A percentile compares a stretch with the other conserved stretches of the same genome.
Conservation (phyloP, 2,329 filamentous ascomycete genomes). For the Blastomyces parvus region DNA sequence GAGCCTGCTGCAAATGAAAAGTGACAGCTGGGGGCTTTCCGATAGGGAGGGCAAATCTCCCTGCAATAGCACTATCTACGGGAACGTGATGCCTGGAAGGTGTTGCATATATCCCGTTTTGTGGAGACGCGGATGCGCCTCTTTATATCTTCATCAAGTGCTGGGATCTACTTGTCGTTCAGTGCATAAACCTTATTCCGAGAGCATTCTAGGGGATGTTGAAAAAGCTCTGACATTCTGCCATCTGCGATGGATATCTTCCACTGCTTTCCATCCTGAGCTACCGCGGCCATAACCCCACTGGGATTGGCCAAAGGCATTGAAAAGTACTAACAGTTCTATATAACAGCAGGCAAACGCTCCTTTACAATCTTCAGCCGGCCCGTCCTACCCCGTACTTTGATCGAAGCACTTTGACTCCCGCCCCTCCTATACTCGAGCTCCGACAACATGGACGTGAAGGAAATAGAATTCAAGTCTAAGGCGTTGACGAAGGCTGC, state of each 20-base stretch:
- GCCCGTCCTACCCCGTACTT: neutral
- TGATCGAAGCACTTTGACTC: neutral
- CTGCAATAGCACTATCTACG: neutral
- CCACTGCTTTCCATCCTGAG: neutral
- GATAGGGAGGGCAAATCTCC: neutral
- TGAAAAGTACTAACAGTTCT: neutral
- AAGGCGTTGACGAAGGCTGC: slow-evolving; percentile 74
- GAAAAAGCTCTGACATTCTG: no score
- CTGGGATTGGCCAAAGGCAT: neutral
- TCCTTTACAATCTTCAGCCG: neutral
- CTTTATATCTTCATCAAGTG: neutral
- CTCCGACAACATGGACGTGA: slow-evolving; percentile 59
- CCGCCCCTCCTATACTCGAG: neutral
- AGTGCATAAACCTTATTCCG: neutral
- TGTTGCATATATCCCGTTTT: neutral
- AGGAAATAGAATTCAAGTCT: slow-evolving; percentile 68
- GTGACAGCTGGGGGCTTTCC: no score
- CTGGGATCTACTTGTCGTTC: neutral
- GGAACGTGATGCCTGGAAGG: neutral
- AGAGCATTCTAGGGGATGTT: neutral
- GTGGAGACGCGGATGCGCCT: neutral
- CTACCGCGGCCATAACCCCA: neutral
- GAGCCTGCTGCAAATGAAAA: neutral
- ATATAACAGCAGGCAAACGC: neutral
- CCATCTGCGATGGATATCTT: neutral